Evolutionary conservation across 257 asterid species (phyloP).

Genomic region (Primulina tabacum): DNA sequence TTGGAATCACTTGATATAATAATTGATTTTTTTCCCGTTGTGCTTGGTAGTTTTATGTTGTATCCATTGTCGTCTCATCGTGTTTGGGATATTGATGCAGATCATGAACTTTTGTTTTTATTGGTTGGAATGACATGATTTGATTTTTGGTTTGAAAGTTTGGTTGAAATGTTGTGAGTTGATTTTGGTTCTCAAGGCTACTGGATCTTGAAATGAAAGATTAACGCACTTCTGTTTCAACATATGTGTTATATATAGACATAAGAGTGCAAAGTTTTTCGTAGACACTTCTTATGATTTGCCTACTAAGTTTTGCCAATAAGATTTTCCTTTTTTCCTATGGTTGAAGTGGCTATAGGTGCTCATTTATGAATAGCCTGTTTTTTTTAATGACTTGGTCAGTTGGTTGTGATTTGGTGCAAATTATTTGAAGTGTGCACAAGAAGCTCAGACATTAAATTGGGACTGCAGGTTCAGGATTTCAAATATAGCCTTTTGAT

Average conservation of each 20-base stretch:
- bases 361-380: neutral
- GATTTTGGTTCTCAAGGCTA: neutral
- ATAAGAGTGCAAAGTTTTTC: neutral
- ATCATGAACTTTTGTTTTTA: constrained; percentile 16
- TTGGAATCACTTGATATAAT: constrained; percentile 10
- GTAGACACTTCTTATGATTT: neutral
- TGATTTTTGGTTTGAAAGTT: constrained; percentile 13
- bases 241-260: neutral
- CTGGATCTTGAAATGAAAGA: neutral
- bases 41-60: constrained; percentile 10
- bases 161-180: neutral
- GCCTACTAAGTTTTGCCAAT: neutral
- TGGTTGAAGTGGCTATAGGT: neutral
- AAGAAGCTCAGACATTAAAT: too few species aligned
- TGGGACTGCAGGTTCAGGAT: too few species aligned
- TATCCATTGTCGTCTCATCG: constrained; percentile 7
- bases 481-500: too few species aligned
- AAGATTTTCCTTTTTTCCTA: neutral
- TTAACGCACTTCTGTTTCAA: constrained; percentile 2
- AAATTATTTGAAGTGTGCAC: neutral
- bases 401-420: neutral
- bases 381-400: neutral
- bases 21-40: neutral
- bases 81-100: constrained; percentile 14
- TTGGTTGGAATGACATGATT: constrained; percentile 11